These are phyloP conservation scores for Chytridium lagenaria DNA, from an alignment of 371 early-diverging fungal species.

Conservation along the genomic window DNA sequence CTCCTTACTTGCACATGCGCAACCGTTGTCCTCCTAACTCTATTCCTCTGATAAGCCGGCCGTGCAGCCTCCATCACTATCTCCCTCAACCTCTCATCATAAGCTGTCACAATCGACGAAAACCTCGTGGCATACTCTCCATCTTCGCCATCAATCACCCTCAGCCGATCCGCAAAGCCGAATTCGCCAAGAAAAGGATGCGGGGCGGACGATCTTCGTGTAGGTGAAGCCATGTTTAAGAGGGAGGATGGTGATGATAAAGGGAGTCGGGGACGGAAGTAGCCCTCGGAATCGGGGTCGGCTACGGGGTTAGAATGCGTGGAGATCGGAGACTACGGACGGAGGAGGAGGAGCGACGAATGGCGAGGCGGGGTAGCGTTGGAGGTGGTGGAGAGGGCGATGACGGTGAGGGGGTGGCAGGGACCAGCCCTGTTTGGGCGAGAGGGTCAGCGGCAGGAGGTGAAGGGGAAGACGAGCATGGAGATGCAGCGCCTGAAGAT, in stretches of 20 bases:
- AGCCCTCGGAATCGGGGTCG: background rate
- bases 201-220: background rate
- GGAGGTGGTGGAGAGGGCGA: background rate
- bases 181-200: background rate
- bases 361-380: background rate
- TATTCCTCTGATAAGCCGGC: background rate
- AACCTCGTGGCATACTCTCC: constrained; percentile 13
- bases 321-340: background rate
- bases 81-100: constrained; percentile 37
- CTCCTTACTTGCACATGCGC: background rate
- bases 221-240: too few relatives aligned
- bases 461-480: constrained; percentile 12
- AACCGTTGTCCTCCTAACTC: background rate
- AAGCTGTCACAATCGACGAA: constrained; percentile 30
- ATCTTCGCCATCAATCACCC: background rate
- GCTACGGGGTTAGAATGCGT: background rate
- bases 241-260: too few relatives aligned
- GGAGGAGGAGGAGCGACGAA: constrained; percentile 13
- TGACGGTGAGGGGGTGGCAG: background rate
- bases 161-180: background rate
- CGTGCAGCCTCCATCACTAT: constrained; percentile 38
- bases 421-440: background rate
- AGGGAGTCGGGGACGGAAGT: background rate
- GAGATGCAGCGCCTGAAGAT: background rate
- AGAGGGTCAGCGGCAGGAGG: background rate